Conservation (phyloP, 805 yeast species). For the Metschnikowia matae region DNA sequence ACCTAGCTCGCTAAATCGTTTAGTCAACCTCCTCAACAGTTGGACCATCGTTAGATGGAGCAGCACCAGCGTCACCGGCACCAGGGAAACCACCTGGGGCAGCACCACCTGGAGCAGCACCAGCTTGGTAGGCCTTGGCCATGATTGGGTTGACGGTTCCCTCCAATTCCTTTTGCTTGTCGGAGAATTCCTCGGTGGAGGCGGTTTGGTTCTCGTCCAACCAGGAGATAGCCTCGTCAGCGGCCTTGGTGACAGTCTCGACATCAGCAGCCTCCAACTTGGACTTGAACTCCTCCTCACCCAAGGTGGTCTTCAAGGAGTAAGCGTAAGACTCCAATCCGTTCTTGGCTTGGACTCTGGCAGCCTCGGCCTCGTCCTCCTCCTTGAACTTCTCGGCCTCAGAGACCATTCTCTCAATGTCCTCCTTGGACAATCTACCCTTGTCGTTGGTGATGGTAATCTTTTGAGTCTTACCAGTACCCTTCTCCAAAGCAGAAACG, state of each 20-base stretch:
- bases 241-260: constrained; percentile 69
- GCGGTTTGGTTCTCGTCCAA: constrained; percentile 92
- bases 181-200: constrained; percentile 84
- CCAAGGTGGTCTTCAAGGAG: constrained; percentile 64
- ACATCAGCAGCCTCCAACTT: constrained; percentile 58
- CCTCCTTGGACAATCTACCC: constrained; percentile 97
- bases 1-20: constrained; percentile 18
- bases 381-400: constrained; percentile 84
- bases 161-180: constrained; percentile 94
- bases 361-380: constrained; percentile 78
- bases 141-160: constrained; percentile 93
- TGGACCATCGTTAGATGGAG: constrained; percentile 42
- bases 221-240: constrained; percentile 85
- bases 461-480: constrained; percentile 96
- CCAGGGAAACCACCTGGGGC: constrained; percentile 54
- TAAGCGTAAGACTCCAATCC: constrained; percentile 93
- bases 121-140: constrained; percentile 94
- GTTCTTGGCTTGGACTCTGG: constrained; percentile 91
- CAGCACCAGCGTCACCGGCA: constrained; percentile 44
- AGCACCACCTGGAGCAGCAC: constrained; percentile 73
- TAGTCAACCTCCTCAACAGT: constrained; percentile 54
- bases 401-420: constrained; percentile 94
- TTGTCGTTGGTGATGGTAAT: constrained; percentile 97
- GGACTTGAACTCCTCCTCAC: constrained; percentile 70
- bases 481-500: constrained; percentile 95